Percentiles rank a stretch among this genome's conserved stretches.
These are phyloP conservation scores for Skeletonema grethae DNA, from an alignment of 108 stramenopile genomes.

Conservation along the genomic window DNA sequence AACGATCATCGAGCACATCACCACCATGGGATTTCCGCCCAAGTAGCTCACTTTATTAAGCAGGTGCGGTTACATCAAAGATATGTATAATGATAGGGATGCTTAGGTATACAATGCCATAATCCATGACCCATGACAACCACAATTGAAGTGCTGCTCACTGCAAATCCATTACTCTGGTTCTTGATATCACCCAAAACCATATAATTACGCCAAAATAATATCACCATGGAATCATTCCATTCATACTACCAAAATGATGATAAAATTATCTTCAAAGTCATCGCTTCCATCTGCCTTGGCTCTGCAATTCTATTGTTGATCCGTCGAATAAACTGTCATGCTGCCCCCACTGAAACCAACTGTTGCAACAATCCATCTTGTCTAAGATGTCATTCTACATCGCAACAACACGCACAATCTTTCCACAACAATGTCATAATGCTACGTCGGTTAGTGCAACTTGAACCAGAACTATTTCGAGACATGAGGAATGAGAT, in stretches of 20 bases:
- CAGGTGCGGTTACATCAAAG: too few relatives aligned
- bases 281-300: background rate
- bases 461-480: constrained; percentile 42
- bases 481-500: constrained; percentile 30
- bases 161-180: too few relatives aligned
- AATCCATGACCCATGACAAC: too few relatives aligned
- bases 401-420: constrained; percentile 21
- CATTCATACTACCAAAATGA: background rate
- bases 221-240: background rate
- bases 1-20: too few relatives aligned
- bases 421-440: constrained; percentile 30
- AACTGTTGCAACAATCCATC: constrained; percentile 44
- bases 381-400: constrained; percentile 46
- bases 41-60: too few relatives aligned
- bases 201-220: background rate
- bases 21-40: too few relatives aligned
- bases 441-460: constrained; percentile 33
- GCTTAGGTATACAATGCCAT: too few relatives aligned
- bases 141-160: too few relatives aligned
- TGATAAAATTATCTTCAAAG: background rate
- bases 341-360: background rate
- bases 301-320: background rate
- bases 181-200: too few relatives aligned
- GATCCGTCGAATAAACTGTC: background rate
- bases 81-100: too few relatives aligned